Conservation (phyloP, 2,329 filamentous ascomycete species). For the Cladosporium sphaerospermum region DNA sequence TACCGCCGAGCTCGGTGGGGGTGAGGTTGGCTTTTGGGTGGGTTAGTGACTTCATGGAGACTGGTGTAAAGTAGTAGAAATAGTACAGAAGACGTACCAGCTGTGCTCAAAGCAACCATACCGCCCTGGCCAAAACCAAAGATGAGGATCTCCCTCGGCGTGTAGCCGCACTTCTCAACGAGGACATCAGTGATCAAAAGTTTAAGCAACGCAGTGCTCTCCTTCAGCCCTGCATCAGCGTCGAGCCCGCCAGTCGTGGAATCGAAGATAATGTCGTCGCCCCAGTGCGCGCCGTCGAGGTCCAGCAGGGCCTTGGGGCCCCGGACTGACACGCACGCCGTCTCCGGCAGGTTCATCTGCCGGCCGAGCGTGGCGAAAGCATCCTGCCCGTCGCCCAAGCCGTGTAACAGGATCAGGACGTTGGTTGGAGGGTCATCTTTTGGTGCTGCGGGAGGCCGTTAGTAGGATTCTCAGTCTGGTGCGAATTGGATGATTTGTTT, state of each 20-base stretch:
- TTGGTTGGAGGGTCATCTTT: constrained; percentile 58
- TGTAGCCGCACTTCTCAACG: constrained; percentile 45
- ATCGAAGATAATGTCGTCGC: constrained; percentile 54
- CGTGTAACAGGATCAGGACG: constrained; percentile 75
- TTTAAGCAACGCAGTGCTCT: constrained; percentile 36
- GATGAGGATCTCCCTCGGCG: constrained; percentile 44
- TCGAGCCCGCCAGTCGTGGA: constrained; percentile 47
- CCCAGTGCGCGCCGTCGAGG: constrained; percentile 59
- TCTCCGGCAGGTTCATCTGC: constrained; percentile 68
- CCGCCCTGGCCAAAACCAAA: constrained; percentile 54
- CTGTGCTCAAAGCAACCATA: constrained; percentile 47
- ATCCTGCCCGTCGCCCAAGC: constrained; percentile 67
- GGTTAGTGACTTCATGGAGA: too few relatives aligned
- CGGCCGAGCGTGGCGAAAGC: constrained; percentile 65
- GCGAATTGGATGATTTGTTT: not conserved
- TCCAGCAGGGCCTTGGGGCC: constrained; percentile 63
- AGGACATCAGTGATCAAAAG: constrained; percentile 40
- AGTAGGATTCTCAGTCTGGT: not conserved
- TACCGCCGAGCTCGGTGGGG: constrained; percentile 47
- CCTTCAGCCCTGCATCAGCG: constrained; percentile 48
- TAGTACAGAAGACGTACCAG: constrained; percentile 25
- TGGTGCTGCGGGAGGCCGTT: constrained; percentile 30
- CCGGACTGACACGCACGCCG: constrained; percentile 66
- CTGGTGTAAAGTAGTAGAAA: too few relatives aligned
- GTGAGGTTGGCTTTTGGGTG: not conserved